A percentile compares a stretch with the other conserved stretches of the same genome.
These are phyloP conservation scores for Moesziomyces globuligerus DNA, from an alignment of 1,284 basidiomycete genomes.

Conservation along the genomic window DNA sequence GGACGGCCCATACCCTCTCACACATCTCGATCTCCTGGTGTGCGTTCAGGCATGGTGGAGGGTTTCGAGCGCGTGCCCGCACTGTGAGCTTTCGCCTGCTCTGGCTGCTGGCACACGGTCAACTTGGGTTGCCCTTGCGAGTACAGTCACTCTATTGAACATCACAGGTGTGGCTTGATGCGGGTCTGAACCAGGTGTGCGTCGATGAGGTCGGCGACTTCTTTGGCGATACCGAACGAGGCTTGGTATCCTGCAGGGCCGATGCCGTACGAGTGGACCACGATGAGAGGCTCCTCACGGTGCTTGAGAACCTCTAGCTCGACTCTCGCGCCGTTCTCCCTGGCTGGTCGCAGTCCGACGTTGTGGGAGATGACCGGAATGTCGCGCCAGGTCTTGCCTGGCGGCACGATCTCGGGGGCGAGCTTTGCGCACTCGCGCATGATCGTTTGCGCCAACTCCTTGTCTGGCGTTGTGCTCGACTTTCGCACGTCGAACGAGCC, in stretches of 20 bases:
- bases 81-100: too few relatives aligned
- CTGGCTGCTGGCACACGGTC: too few relatives aligned
- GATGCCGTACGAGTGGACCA: slow-evolving; percentile 58
- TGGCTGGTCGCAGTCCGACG: slow-evolving; percentile 52
- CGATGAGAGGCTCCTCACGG: slow-evolving; percentile 12
- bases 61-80: too few relatives aligned
- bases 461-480: slow-evolving; percentile 65
- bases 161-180: not conserved
- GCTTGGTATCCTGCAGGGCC: slow-evolving; percentile 63
- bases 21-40: too few relatives aligned
- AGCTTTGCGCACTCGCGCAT: slow-evolving; percentile 67
- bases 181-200: not conserved
- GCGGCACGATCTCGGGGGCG: slow-evolving; percentile 48
- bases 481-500: slow-evolving; percentile 71
- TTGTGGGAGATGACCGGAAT: slow-evolving; percentile 52
- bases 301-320: slow-evolving; percentile 27
- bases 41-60: too few relatives aligned
- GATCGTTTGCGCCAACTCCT: slow-evolving; percentile 70
- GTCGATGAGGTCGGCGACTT: slow-evolving; percentile 53
- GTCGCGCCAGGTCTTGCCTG: slow-evolving; percentile 45
- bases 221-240: slow-evolving; percentile 59
- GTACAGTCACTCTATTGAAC: not conserved
- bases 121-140: too few relatives aligned
- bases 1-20: too few relatives aligned
- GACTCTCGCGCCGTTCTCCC: slow-evolving; percentile 51